Evolutionary conservation across 169 alveolate genomes (phyloP).

Genomic region (Eimeria acervulina): DNA sequence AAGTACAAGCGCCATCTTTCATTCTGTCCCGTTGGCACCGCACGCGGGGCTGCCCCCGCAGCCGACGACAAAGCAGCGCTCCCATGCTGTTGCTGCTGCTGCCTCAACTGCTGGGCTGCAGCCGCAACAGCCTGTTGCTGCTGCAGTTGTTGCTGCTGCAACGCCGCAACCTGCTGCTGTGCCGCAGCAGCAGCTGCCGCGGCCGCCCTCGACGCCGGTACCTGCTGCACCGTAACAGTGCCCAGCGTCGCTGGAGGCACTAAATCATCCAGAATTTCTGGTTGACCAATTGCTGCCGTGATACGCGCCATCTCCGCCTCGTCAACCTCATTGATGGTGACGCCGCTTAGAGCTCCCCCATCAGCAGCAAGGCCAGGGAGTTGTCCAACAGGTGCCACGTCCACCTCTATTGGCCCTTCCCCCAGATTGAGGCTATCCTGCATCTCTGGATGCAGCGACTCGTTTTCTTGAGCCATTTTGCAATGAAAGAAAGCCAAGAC

Average conservation of each 20-base stretch:
- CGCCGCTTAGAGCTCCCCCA: conserved; percentile 79
- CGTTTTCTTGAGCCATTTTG: conserved; percentile 41
- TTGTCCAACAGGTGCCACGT: conserved; percentile 68
- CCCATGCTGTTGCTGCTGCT: conserved; percentile 63
- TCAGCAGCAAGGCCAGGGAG: conserved; percentile 74
- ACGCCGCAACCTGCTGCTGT: conserved; percentile 11
- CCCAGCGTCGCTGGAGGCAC: conserved; percentile 78
- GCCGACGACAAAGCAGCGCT: conserved; percentile 40
- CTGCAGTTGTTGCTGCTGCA: conserved; percentile 58
- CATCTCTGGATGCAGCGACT: conserved; percentile 64
- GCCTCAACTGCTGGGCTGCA: conserved; percentile 54
- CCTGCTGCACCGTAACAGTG: conserved; percentile 77
- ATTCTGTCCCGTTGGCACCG: conserved; percentile 68
- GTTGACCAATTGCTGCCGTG: conserved; percentile 37
- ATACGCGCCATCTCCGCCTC: conserved; percentile 73
- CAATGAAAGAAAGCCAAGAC: conserved; percentile 16
- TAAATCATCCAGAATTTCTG: conserved; percentile 57
- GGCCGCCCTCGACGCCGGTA: conserved; percentile 52
- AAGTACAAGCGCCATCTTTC: conserved; percentile 82
- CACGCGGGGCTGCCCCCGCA: conserved; percentile 57
- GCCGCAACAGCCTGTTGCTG: conserved; percentile 35
- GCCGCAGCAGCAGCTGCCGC: conserved; percentile 73
- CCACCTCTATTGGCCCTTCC: conserved; percentile 79
- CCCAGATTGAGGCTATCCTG: conserved; percentile 68
- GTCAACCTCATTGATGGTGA: conserved; percentile 68